Evolutionary conservation across 2,329 filamentous ascomycete genomes (phyloP), one percentile per base, ranked within the genome.

Genomic region (Fusarium citri): DNA sequence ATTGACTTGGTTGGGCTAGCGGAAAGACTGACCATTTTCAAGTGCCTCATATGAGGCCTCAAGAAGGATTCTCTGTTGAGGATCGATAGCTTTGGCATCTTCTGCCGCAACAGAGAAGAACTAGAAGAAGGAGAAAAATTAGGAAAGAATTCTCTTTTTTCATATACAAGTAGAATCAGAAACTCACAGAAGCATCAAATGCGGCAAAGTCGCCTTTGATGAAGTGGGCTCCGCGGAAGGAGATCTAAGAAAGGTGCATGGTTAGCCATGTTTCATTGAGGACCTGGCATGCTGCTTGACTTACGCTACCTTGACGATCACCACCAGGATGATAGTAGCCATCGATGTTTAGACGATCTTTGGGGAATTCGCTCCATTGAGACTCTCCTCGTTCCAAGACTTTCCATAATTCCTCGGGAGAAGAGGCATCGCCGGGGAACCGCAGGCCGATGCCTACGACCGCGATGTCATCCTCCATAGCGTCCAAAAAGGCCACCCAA

Each of bases 271-370:
- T 5, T 22, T 57, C 22, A 34, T 26, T 30, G 18, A 53, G 22
- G 37, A 37, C n/a, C 15, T 4, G 40, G 22, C n/a, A 28, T 31
- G 25, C 2, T 31, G 40, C 41, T 42, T 71, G 20, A 73, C 83
- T 72, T 73, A 86, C 84, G 67, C 81, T 83, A 41, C 85, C 85
- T 59, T 84, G 81, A 10, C 84, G 79, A 47, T 83, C 81, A 9
- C 81, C 81, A 22, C 85, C 82, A 0, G 85, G 85, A 69, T 88
- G 86, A 66, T 84, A 85, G 71, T 86, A 87, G n/a, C 83, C 83
- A 16, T 83, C 78, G 34, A 84, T 81, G 42, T 87, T 86, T 66
- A 88, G 82, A 12, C 86, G 80, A 12, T 83, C 79, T 9, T 77
- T 69, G 1, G 85, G 84, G 20, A 86, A 83, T 47, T 85, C 80